Conservation (phyloP, 805 yeast genomes). For the Pichia cephalocereana region DNA sequence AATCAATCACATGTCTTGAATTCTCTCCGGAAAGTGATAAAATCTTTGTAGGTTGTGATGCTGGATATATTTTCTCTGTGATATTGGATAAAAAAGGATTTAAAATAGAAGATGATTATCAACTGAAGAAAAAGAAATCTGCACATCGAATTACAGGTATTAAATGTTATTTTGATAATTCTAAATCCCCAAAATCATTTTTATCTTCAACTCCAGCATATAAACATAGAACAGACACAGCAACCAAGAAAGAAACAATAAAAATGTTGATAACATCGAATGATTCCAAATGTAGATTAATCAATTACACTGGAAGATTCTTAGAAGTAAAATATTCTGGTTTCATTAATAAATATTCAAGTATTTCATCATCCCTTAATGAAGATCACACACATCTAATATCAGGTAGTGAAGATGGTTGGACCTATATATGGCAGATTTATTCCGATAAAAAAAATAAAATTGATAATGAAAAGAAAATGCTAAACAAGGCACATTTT, state of each 20-base stretch:
- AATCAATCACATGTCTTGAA: constrained; percentile 64
- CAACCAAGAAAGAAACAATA: constrained; percentile 8
- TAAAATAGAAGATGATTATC: constrained; percentile 34
- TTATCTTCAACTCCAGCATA: background rate
- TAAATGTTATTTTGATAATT: constrained; percentile 31
- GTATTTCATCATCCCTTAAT: constrained; percentile 56
- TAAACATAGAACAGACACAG: constrained; percentile 8
- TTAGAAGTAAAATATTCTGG: constrained; percentile 70
- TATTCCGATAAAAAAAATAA: constrained; percentile 9
- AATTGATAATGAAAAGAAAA: constrained; percentile 15
- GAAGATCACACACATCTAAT: constrained; percentile 52
- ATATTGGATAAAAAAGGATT: constrained; percentile 44
- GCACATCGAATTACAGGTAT: constrained; percentile 73
- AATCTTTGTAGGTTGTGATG: constrained; percentile 67
- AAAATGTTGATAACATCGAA: constrained; percentile 60
- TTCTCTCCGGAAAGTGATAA: constrained; percentile 59
- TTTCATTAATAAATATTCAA: constrained; percentile 57
- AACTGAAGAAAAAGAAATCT: constrained; percentile 33
- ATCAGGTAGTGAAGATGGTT: constrained; percentile 81
- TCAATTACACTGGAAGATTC: constrained; percentile 43
- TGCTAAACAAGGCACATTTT: constrained; percentile 5
- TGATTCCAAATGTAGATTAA: constrained; percentile 68
- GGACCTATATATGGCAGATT: constrained; percentile 70
- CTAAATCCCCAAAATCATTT: background rate
- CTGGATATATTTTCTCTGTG: constrained; percentile 55